Evolutionary conservation across 805 yeast genomes (phyloP).

Genomic region (Monosporozyma unispora): DNA sequence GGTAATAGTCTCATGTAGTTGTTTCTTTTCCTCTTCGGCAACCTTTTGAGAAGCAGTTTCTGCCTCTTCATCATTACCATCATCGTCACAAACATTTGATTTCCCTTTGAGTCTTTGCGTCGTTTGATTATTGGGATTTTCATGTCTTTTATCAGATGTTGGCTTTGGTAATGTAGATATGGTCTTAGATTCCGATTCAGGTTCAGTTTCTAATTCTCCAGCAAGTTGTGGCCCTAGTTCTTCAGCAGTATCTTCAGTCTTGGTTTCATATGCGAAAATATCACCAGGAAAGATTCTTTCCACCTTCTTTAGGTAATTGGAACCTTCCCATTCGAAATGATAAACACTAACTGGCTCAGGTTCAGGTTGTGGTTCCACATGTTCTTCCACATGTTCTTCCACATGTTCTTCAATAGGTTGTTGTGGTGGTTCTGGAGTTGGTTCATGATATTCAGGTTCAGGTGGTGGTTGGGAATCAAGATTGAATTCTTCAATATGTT

Average conservation of each 20-base stretch:
- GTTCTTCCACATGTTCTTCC: no score
- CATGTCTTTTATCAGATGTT: neutral
- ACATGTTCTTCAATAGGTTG: neutral
- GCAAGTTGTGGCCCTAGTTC: neutral
- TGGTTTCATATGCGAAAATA: conserved; percentile 29
- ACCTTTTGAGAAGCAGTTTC: neutral
- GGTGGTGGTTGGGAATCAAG: neutral
- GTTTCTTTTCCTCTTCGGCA: neutral
- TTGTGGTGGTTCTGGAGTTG: neutral
- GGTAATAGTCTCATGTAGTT: neutral
- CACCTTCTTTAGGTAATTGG: conserved; percentile 11
- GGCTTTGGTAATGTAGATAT: no score
- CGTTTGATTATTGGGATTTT: neutral
- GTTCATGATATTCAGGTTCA: neutral
- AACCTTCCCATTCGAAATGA: conserved; percentile 18
- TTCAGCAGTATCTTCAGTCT: neutral
- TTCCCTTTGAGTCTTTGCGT: neutral
- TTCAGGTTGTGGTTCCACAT: neutral
- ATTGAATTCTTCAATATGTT: neutral
- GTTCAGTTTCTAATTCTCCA: neutral
- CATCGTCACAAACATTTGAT: neutral
- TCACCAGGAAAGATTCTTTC: conserved; percentile 15
- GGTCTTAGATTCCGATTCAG: neutral
- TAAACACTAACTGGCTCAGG: conserved; percentile 1
- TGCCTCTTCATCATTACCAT: no score